Conservation (phyloP, 192 early-diverging fungal species). For the Diversispora epigaea region DNA sequence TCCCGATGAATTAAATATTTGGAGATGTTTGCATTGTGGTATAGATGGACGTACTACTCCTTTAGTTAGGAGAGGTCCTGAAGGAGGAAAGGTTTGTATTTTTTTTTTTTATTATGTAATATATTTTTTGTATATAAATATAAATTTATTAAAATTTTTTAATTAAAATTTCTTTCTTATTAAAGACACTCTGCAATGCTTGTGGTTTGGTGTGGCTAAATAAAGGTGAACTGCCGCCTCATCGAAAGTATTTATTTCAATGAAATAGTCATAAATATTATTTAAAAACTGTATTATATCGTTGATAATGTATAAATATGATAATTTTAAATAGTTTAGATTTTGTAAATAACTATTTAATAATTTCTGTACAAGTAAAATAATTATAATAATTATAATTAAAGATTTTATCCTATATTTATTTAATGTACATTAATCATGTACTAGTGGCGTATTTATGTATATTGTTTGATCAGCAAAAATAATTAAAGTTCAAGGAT, state of each 20-base stretch:
- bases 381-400: too few species aligned
- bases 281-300: too few species aligned
- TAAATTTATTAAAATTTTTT: background rate
- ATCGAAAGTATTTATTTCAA: conserved; percentile 39
- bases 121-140: background rate
- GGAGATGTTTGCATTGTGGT: conserved; percentile 45
- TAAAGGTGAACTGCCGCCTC: conserved; percentile 35
- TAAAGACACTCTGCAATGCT: conserved; percentile 41
- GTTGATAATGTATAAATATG: too few species aligned
- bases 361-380: too few species aligned
- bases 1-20: conserved; percentile 33
- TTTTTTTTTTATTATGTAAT: background rate
- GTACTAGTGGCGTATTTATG: too few species aligned
- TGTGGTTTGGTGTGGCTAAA: conserved; percentile 42
- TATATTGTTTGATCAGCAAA: too few species aligned
- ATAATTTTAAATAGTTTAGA: too few species aligned
- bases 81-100: conserved; percentile 37
- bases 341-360: too few species aligned
- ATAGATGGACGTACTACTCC: conserved; percentile 38
- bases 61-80: conserved; percentile 43
- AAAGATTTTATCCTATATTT: too few species aligned
- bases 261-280: too few species aligned
- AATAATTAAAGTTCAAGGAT: too few species aligned
- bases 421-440: too few species aligned
- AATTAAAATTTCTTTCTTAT: background rate